phyloP scores from a whole-genome alignment of 148 eudicot genomes.

The Suaeda aralocaspica region DNA sequence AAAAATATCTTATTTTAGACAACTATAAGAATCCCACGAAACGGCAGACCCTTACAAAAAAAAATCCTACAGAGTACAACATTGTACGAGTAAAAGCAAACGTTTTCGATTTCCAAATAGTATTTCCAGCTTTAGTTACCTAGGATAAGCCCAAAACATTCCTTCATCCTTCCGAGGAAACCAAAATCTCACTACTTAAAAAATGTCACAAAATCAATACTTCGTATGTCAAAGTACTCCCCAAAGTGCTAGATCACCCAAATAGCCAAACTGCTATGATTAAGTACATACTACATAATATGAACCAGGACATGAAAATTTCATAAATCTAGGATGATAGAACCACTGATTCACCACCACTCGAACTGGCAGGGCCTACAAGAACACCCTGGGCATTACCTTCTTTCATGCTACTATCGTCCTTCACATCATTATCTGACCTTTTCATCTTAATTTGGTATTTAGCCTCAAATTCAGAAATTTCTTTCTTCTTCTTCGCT shows the following conservation, averaged over 20 bases:
- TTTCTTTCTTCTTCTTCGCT: slow-evolving; percentile 80
- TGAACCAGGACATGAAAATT: background rate
- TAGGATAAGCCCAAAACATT: background rate
- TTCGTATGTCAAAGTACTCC: background rate
- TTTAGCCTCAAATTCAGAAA: slow-evolving; percentile 72
- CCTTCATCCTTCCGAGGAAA: background rate
- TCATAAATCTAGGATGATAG: background rate
- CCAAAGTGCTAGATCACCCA: slow-evolving; percentile 3
- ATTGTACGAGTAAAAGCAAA: too few species aligned
- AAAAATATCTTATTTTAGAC: too few species aligned
- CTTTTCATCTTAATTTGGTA: slow-evolving; percentile 77
- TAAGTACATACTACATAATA: background rate
- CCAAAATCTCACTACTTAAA: background rate
- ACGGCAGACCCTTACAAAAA: too few species aligned
- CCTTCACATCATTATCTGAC: slow-evolving; percentile 56
- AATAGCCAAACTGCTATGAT: background rate
- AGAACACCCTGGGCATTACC: slow-evolving; percentile 91
- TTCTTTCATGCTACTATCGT: slow-evolving; percentile 61
- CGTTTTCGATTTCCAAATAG: too few species aligned
- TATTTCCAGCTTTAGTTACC: too few species aligned
- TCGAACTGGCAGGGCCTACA: slow-evolving; percentile 86
- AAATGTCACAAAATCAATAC: background rate
- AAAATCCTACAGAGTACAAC: too few species aligned
- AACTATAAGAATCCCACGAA: too few species aligned
- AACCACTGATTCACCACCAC: slow-evolving; percentile 35